Base-by-base conservation (phyloP, 1,284 basidiomycete species). In the Ganoderma meredithae region DNA sequence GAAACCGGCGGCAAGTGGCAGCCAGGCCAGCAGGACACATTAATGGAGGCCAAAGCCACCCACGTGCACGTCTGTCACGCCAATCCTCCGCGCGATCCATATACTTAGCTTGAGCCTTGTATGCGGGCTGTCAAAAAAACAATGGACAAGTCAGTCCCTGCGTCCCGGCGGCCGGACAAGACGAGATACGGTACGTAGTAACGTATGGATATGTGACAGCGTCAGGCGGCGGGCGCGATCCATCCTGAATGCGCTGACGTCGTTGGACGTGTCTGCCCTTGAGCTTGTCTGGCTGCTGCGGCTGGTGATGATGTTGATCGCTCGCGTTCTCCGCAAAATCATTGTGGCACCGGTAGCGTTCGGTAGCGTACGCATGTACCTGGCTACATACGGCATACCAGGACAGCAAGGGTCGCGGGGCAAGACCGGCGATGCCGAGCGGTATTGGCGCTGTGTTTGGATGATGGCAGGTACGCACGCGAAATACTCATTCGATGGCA, bases 21-120 rank as follows among this genome's bases (percentile, higher is more conserved):
- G 33, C 17, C 33, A 39, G 55, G 39, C 31, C 12, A n/a, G 31
- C 8, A 31, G 36, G 9, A 17, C 17, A 33, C n/a, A 22, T 58
- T 39, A 36, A 58, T 58, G 55, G 39, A 58, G 33, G n/a, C 33
- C 33, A 6, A 7, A 4, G 31, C 17, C 55, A 33, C 33, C 55
- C 31, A 19, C 8, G 55, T 31, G 31, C 31, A 19, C 17, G 55
- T 31, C 27, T 31, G 27, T 31, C 27, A 58, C 55, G 55, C 33
- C 33, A 58, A 58, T 58, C 55, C 33, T 58, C n/a, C 55, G 33
- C 55, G 33, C 55, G 55, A 33, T 39, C n/a, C n/a, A n/a, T n/a
- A n/a, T n/a, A n/a, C n/a, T n/a, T n/a, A n/a, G n/a, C n/a, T n/a
- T n/a, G n/a, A n/a, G n/a, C n/a, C n/a, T n/a, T n/a, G n/a, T 36